These are phyloP conservation scores for Beauveria scarabaeidicola DNA, from an alignment of 2,329 filamentous ascomycete species.

Conservation along the genomic window DNA sequence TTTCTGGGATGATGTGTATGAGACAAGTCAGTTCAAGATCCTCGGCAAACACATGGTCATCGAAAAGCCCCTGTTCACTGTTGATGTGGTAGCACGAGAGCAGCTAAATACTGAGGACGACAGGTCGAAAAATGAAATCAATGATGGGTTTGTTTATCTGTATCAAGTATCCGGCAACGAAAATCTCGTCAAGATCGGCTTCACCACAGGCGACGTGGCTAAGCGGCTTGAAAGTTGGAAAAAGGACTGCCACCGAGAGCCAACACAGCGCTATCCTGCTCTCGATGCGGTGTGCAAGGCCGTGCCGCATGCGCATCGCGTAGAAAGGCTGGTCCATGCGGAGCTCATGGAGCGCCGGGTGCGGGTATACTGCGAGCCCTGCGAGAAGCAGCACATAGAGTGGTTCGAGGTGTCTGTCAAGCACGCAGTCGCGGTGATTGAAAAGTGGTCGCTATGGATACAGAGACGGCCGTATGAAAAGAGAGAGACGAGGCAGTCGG, in stretches of 20 bases:
- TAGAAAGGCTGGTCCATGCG: constrained; percentile 8
- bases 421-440: neutral
- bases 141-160: constrained; percentile 17
- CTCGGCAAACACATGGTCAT: neutral
- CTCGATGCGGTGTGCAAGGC: neutral
- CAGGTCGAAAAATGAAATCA: constrained; percentile 26
- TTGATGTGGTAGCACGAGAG: neutral
- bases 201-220: neutral
- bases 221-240: neutral
- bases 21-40: neutral
- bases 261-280: neutral
- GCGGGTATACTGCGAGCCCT: constrained; percentile 2
- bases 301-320: constrained; percentile 5
- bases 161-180: constrained; percentile 8
- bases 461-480: neutral
- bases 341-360: constrained; percentile 5
- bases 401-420: constrained; percentile 2
- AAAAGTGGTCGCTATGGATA: constrained; percentile 9
- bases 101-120: constrained; percentile 16
- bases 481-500: neutral
- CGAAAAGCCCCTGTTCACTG: neutral
- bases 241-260: neutral
- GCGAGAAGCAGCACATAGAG: constrained; percentile 6
- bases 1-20: neutral
- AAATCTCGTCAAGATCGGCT: constrained; percentile 7